Evolutionary conservation across 768 basidiomycete species (phyloP), one percentile per base, ranked within the genome.

Genomic region (Phylloporus arenicola): DNA sequence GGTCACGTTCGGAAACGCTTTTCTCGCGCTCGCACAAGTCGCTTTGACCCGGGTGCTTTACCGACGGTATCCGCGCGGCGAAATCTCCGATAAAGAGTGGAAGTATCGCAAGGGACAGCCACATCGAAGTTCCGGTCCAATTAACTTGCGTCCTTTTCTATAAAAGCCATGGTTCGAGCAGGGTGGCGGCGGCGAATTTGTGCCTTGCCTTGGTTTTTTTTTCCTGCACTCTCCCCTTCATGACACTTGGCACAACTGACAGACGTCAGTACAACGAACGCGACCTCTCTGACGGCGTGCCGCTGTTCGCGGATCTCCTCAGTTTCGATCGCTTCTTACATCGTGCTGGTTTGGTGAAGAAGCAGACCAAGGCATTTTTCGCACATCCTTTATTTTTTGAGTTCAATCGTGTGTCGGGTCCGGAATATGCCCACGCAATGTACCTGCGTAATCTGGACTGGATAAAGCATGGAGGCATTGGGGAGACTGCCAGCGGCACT

Each of bases 21-120:
- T 70, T 27, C 71, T 77, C 1, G 66, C 77, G 3, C 68, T 83
- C 17, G 73, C 69, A 1, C 82, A 84, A 57, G 67, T 82, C 4
- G 80, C 76, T 0, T 64, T 78, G 47, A 70, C 80, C 5, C 76
- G 81, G 0, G 56, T 81, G 8, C 69, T 83, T 11, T 74, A 75
- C 41, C 68, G 72, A 29, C 71, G 68, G 25, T 79, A 74, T 52
- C 55, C 76, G 16, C 68, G 68, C 6, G 79, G 80, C 0, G 68
- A 78, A 16, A 76, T 83, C 41, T 60, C 64, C 3, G 61, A 72
- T 38, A 70, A 70, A 5, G 82, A 83, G 57, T 82, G 82, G 82
- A 67, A 68, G 19, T 73, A 71, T 43, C 64, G 81, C 22, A 74
- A 69, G 50, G 68, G 61, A 45, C 73, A 82, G 50, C 78, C 79